Percentiles rank a stretch among this genome's conserved stretches.
phyloP scores from a whole-genome alignment of 2,329 filamentous ascomycete genomes.

The Hypoxylon sp. region DNA sequence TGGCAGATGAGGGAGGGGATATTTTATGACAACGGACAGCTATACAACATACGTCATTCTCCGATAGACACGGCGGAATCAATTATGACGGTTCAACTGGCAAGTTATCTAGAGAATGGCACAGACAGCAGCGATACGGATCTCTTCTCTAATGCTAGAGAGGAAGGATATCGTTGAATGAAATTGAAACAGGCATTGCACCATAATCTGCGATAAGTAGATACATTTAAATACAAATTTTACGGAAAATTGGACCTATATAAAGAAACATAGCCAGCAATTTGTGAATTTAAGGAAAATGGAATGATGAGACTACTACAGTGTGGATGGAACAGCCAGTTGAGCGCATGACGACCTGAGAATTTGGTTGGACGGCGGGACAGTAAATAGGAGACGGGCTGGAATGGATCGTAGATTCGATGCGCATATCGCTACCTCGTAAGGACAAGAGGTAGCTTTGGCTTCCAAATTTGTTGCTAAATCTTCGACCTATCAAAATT shows the following conservation, averaged over 20 bases:
- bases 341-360: too few relatives aligned
- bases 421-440: too few relatives aligned
- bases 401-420: too few relatives aligned
- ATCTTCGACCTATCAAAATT: not conserved
- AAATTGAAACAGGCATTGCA: not conserved
- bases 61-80: constrained; percentile 6
- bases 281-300: too few relatives aligned
- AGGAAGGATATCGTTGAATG: not conserved
- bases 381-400: too few relatives aligned
- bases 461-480: not conserved
- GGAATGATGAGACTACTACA: too few relatives aligned
- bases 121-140: constrained; percentile 9
- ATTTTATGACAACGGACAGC: not conserved
- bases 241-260: too few relatives aligned
- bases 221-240: not conserved
- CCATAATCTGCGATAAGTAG: not conserved
- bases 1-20: not conserved
- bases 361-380: too few relatives aligned
- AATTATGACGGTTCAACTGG: constrained; percentile 8
- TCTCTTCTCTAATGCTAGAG: not conserved
- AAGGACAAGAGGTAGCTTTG: too few relatives aligned
- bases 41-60: not conserved
- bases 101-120: constrained; percentile 9
- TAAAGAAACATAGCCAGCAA: too few relatives aligned
- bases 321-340: too few relatives aligned